Evolutionary conservation across 163 green algal genomes (phyloP).

Genomic region (Scenedesmus sp.): DNA sequence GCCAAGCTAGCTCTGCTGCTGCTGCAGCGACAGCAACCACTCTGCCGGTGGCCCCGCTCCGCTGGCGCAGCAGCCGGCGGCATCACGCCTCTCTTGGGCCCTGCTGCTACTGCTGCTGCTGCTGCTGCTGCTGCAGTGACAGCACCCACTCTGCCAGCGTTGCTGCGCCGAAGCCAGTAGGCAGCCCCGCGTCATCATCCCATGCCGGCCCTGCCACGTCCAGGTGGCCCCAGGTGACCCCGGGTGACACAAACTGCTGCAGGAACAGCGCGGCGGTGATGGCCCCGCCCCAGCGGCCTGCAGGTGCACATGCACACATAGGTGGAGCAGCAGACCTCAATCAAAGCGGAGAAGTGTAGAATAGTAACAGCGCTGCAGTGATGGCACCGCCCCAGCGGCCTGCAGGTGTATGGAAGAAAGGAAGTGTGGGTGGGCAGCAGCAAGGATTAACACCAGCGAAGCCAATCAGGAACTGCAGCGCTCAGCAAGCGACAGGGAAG

Average conservation of each 20-base stretch:
- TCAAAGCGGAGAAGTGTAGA: neutral
- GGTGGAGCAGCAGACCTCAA: neutral
- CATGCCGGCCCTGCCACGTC: conserved; percentile 39
- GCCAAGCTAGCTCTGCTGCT: too few relatives aligned
- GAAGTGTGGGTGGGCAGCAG: too few relatives aligned
- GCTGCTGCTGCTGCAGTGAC: neutral
- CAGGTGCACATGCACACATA: neutral
- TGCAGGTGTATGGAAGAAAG: neutral
- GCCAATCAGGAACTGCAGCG: neutral
- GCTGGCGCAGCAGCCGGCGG: neutral
- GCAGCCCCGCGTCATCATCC: conserved; percentile 38
- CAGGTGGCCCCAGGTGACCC: conserved; percentile 93
- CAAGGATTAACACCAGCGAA: too few relatives aligned
- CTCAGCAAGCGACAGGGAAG: neutral
- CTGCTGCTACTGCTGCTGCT: neutral
- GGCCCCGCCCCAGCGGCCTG: conserved; percentile 76
- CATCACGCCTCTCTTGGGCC: too few relatives aligned
- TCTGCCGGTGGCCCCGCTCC: too few relatives aligned
- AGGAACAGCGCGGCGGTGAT: conserved; percentile 98
- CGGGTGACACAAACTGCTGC: conserved; percentile 88
- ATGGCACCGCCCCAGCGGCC: too few relatives aligned
- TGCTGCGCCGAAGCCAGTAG: conserved; percentile 44
- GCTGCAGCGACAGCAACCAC: too few relatives aligned
- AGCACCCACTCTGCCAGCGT: conserved; percentile 29
- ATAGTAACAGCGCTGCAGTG: neutral